A percentile compares a stretch with the other conserved stretches of the same genome.
These are phyloP conservation scores for Ochromonas danica DNA, from an alignment of 108 stramenopile genomes.

Conservation along the genomic window DNA sequence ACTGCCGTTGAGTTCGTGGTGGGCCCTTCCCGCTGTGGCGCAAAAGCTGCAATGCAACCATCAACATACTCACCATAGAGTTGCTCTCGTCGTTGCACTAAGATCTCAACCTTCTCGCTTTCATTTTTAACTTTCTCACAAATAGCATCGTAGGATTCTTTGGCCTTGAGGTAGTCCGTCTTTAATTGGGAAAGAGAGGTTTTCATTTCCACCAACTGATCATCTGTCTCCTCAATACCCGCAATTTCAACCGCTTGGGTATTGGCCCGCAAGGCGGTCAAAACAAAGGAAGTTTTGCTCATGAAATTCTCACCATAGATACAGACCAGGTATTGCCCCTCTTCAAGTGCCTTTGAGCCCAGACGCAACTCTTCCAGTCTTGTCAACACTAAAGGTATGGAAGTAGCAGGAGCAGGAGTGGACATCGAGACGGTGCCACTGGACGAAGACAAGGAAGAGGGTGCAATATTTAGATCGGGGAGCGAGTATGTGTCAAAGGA, in stretches of 20 bases:
- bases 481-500: slow-evolving; percentile 38
- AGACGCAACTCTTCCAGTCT: not conserved
- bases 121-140: not conserved
- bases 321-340: slow-evolving; percentile 46
- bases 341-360: slow-evolving; percentile 31
- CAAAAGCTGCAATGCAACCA: no score
- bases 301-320: slow-evolving; percentile 53
- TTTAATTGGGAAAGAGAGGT: not conserved
- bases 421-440: slow-evolving; percentile 34
- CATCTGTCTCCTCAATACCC: not conserved
- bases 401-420: not conserved
- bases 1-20: no score
- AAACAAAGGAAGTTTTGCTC: slow-evolving; percentile 38
- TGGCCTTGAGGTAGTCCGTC: not conserved
- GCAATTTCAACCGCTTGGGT: not conserved
- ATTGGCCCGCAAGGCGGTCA: slow-evolving; percentile 42
- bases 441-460: slow-evolving; percentile 37
- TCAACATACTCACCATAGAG: no score
- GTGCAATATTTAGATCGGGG: slow-evolving; percentile 37
- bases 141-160: not conserved
- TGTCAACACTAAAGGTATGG: not conserved
- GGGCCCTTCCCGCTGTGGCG: no score
- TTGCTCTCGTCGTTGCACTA: not conserved
- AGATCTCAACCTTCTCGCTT: not conserved
- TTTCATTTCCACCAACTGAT: not conserved